Percentiles rank a stretch among this genome's conserved stretches.
Evolutionary conservation across 768 basidiomycete species (phyloP).

Genomic region (Lactarius quietus): DNA sequence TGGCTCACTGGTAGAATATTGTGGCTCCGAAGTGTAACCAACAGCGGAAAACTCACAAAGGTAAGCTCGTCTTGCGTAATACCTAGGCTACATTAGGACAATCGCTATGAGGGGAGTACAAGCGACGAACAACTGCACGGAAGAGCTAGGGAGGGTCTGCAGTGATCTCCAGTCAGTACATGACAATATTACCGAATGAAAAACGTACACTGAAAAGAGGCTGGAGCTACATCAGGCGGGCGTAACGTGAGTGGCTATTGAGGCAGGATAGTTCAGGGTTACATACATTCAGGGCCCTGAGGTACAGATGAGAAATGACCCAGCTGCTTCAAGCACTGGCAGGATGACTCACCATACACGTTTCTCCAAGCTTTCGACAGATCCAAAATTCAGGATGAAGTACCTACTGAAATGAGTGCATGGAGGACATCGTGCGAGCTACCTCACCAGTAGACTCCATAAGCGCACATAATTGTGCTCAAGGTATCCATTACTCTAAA

Average conservation of each 20-base stretch:
- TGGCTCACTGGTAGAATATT: background rate
- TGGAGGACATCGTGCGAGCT: too few species aligned
- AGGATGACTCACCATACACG: background rate
- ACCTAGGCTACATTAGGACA: background rate
- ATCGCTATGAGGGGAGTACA: background rate
- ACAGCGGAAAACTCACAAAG: background rate
- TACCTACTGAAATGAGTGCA: background rate
- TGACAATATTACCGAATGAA: background rate
- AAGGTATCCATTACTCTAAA: constrained; percentile 43
- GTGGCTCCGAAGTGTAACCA: background rate
- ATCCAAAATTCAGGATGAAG: background rate
- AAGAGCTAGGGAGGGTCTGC: background rate
- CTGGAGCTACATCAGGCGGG: background rate
- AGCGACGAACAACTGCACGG: background rate
- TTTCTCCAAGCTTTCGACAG: background rate
- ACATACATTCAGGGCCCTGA: background rate
- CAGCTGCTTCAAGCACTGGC: background rate
- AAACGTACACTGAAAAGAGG: background rate
- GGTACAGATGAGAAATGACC: background rate
- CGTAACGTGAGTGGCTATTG: background rate
- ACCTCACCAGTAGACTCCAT: constrained; percentile 46
- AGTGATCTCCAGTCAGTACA: background rate
- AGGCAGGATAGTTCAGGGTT: background rate
- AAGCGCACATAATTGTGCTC: constrained; percentile 43
- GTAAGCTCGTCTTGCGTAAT: background rate